Evolutionary conservation across 208 protist species (phyloP), one percentile per base, ranked within the genome.

Genomic region (Trypanosoma congolense): DNA sequence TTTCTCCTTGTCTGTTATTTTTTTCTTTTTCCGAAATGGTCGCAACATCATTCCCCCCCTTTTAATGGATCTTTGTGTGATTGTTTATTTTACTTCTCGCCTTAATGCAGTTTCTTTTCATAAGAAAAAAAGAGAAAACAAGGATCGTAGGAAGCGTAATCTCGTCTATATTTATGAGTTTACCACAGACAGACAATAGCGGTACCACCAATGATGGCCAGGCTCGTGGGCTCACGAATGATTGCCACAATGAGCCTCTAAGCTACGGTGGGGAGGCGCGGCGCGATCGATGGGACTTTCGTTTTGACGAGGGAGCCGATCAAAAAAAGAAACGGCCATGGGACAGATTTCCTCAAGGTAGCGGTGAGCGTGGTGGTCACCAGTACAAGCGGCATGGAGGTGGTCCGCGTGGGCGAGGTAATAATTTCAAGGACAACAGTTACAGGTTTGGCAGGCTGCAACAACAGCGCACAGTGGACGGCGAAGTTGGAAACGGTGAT

Each of bases 181-280:
- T 65, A 19, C 14, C 41, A 44, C 59, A 41, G 14, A 35, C 48
- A 46, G 50, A 41, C 19, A 65, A 40, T 24, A 65, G 57, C 59
- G 47, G 48, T 50, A 57, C 49, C 50, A 65, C 49, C 59, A 65
- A 50, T 44, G 50, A 65, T 38, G 52, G 19, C 43, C 59, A 47
- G 28, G 59, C 49, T 57, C 59, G 42, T 65, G 59, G 57, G 35
- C 31, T 56, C 25, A 57, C 29, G 25, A 49, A 50, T 12, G 30
- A 57, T 57, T 47, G 49, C 22, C 59, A 57, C 31, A 48, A 48
- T 43, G 50, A 49, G 19, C 19, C 14, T 19, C 28, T 65, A 42
- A 65, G 57, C 50, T 45, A 6, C 25, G 48, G 38, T 65, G 50
- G 59, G 19, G 33, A 6, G 33, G 33, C 9, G 6, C 33, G 33